Conservation (phyloP, 2,329 filamentous ascomycete species). For the Fusarium fujikuroi region DNA sequence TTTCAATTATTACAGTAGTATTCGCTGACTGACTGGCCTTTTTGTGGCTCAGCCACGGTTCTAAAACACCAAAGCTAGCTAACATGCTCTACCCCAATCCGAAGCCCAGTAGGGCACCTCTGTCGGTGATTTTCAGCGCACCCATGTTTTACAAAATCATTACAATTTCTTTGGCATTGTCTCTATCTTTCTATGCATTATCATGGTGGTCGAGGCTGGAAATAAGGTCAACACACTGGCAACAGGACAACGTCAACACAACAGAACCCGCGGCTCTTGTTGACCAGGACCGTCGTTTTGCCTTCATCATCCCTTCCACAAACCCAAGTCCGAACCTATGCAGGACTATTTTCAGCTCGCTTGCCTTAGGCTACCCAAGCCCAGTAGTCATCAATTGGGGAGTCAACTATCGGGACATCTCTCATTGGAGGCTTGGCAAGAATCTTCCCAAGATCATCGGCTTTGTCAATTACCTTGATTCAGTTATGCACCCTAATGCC, state of each 20-base stretch:
- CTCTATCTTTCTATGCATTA: background rate
- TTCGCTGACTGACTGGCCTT: too few species aligned
- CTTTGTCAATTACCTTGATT: background rate
- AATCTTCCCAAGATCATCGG: constrained; percentile 1
- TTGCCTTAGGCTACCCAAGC: background rate
- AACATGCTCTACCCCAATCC: background rate
- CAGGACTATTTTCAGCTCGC: background rate
- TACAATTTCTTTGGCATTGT: background rate
- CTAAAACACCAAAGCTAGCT: background rate
- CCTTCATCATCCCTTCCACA: background rate
- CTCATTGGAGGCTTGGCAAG: background rate
- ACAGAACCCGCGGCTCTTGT: background rate
- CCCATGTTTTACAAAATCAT: background rate
- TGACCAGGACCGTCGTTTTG: background rate
- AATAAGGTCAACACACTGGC: background rate
- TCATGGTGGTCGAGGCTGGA: background rate
- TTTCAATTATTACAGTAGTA: background rate
- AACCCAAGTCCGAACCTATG: background rate
- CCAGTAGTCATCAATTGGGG: constrained; percentile 8
- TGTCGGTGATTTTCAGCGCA: background rate
- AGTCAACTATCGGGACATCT: background rate
- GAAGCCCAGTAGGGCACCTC: background rate
- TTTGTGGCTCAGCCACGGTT: background rate
- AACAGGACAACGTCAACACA: background rate
- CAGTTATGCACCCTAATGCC: constrained; percentile 6